Conservation (phyloP, 108 stramenopile species). For the Epithemia pelagica region DNA sequence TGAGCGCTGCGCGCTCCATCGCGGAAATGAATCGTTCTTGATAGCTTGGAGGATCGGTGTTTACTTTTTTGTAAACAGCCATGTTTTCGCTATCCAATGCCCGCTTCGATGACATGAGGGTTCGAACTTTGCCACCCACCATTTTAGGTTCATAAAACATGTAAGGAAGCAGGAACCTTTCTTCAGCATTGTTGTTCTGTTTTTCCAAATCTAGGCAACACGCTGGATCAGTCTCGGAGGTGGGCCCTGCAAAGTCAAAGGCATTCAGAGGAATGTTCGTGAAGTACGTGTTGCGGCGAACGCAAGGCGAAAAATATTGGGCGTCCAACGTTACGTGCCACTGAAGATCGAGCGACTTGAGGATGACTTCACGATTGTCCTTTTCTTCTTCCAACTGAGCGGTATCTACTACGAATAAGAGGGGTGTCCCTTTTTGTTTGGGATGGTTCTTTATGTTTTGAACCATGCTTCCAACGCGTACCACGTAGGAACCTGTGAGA, state of each 20-base stretch:
- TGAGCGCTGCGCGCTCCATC: conserved; percentile 21
- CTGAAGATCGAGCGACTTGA: conserved; percentile 4
- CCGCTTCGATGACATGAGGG: conserved; percentile 12
- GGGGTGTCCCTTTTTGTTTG: neutral
- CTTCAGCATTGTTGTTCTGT: neutral
- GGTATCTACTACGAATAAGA: conserved; percentile 20
- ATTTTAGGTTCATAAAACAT: neutral
- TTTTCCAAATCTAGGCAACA: conserved; percentile 9
- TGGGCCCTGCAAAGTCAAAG: neutral
- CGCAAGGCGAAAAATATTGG: conserved; percentile 14
- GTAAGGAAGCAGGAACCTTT: neutral
- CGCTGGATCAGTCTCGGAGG: neutral
- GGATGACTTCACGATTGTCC: neutral
- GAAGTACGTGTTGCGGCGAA: conserved; percentile 10
- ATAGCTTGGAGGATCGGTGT: neutral
- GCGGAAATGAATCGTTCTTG: conserved; percentile 10
- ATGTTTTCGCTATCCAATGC: conserved; percentile 13
- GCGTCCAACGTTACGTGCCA: conserved; percentile 16
- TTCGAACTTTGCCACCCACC: neutral
- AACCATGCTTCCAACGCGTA: conserved; percentile 9
- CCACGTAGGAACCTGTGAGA: conserved; percentile 15
- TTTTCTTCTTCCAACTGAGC: conserved; percentile 2
- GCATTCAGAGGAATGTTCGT: conserved; percentile 5
- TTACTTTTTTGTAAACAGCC: neutral
- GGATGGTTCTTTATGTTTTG: conserved; percentile 2